Conservation (phyloP, 192 early-diverging fungal species). For the Mortierella hygrophila region DNA sequence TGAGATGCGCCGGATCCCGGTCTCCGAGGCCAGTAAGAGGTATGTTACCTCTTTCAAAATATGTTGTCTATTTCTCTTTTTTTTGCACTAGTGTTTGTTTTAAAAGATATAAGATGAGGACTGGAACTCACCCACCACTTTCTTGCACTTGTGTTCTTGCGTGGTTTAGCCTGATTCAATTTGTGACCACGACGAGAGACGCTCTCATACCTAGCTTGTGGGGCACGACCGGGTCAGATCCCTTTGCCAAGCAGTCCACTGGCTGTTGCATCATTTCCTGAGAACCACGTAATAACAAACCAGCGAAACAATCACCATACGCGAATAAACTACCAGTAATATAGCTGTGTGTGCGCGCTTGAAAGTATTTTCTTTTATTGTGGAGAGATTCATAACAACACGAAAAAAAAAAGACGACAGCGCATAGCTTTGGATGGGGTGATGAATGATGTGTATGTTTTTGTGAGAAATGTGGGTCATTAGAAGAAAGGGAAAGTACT, state of each 20-base stretch:
- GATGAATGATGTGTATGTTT: slow-evolving; percentile 1
- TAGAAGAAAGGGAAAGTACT: background rate
- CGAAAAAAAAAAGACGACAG: background rate
- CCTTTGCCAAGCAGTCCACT: slow-evolving; percentile 29
- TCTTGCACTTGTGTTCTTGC: background rate
- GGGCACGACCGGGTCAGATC: slow-evolving; percentile 49
- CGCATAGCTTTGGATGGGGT: background rate
- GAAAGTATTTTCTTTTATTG: background rate
- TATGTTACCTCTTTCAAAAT: slow-evolving; percentile 11
- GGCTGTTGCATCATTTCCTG: slow-evolving; percentile 28
- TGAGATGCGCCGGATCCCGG: slow-evolving; percentile 80
- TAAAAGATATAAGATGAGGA: background rate
- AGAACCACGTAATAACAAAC: background rate
- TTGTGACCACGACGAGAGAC: slow-evolving; percentile 56
- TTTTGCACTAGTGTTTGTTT: too few relatives aligned
- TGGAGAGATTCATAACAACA: background rate
- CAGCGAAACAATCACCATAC: background rate
- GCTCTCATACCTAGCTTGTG: slow-evolving; percentile 59
- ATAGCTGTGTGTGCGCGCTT: too few relatives aligned
- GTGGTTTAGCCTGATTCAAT: slow-evolving; percentile 52
- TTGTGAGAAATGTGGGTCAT: background rate
- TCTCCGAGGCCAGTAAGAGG: slow-evolving; percentile 75
- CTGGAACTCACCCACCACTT: background rate
- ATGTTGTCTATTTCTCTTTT: too few relatives aligned
- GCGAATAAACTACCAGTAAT: background rate